Conservation (phyloP, 805 yeast genomes). For the Isabelozyma gotoi region DNA sequence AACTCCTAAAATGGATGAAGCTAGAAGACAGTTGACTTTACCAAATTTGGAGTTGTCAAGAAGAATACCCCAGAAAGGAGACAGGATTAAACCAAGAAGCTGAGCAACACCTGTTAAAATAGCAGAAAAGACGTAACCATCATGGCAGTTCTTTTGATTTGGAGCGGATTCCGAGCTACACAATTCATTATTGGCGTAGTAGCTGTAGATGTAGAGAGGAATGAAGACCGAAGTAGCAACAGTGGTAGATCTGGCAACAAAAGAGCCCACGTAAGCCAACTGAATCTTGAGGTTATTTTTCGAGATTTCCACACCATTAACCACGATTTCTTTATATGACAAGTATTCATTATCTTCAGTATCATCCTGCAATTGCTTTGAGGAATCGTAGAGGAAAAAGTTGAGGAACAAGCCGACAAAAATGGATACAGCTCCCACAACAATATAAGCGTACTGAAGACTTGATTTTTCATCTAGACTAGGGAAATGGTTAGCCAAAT, state of each 20-base stretch:
- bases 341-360: slow-evolving; percentile 21
- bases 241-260: slow-evolving; percentile 63
- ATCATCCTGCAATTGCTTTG: slow-evolving; percentile 24
- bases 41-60: slow-evolving; percentile 44
- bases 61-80: slow-evolving; percentile 65
- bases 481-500: slow-evolving; percentile 41
- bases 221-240: slow-evolving; percentile 59
- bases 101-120: slow-evolving; percentile 70
- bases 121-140: slow-evolving; percentile 65
- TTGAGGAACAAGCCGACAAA: slow-evolving; percentile 38
- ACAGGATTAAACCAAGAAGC: slow-evolving; percentile 52
- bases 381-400: slow-evolving; percentile 44
- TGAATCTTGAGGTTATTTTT: slow-evolving; percentile 45
- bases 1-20: slow-evolving; percentile 44
- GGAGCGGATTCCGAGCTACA: slow-evolving; percentile 18
- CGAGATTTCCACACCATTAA: slow-evolving; percentile 50
- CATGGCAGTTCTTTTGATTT: slow-evolving; percentile 47
- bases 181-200: slow-evolving; percentile 34
- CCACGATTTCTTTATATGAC: slow-evolving; percentile 41
- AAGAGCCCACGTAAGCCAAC: slow-evolving; percentile 59
- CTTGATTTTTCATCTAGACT: slow-evolving; percentile 37
- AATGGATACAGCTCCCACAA: slow-evolving; percentile 46
- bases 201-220: slow-evolving; percentile 61
- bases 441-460: slow-evolving; percentile 46
- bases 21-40: slow-evolving; percentile 23